Evolutionary conservation across 345 rosid genomes (phyloP), one percentile per base, ranked within the genome.

Genomic region (Gossypium anomalum): DNA sequence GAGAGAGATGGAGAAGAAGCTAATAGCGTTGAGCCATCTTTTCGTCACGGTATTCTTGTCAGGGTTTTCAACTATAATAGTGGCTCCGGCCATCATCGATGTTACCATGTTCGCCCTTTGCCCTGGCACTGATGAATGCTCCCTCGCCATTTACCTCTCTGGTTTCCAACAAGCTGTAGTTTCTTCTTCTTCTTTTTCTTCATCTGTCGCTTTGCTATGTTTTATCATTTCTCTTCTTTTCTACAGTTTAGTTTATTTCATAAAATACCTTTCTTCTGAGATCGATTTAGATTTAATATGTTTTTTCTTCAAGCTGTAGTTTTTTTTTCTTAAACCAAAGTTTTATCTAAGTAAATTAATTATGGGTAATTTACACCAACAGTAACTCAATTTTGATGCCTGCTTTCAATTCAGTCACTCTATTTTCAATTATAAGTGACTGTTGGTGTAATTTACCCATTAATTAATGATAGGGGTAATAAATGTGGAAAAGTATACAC

Each of bases 111-210:
- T 73, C 0, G 97, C 98, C 1, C 85, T 93, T 77, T 93, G 98
- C 84, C 92, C 88, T 20, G 85, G 83, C 67, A 23, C 58, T n/a
- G 89, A 88, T 20, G 81, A 89, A 51, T 93, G 98, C 78, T 93
- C 98, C 53, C 83, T 90, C 15, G 97, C 97, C 86, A 91, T 93
- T 62, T 93, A 88, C 78, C 92, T 92, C 83, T 75, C 96, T 62
- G 94, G 97, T 12, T 45, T 84, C 74, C 92, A 92, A 59, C 98
- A 92, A 85, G 96, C 94, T 68, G 98, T 93, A 85, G 69, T 73
- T 25, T 7, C 14, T 20, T 25, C 64, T 0, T 17, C 7, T 12
- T 43, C 8, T 41, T 7, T 4, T 12, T 25, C 64, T 1, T 17
- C 7, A 5, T 43, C 8, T 41, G 13, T 48, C 52, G 13, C 4